Percentiles rank a stretch among this genome's conserved stretches.
phyloP scores from a whole-genome alignment of 1,139 yeast species.

The Yamadazyma jaroonii region DNA sequence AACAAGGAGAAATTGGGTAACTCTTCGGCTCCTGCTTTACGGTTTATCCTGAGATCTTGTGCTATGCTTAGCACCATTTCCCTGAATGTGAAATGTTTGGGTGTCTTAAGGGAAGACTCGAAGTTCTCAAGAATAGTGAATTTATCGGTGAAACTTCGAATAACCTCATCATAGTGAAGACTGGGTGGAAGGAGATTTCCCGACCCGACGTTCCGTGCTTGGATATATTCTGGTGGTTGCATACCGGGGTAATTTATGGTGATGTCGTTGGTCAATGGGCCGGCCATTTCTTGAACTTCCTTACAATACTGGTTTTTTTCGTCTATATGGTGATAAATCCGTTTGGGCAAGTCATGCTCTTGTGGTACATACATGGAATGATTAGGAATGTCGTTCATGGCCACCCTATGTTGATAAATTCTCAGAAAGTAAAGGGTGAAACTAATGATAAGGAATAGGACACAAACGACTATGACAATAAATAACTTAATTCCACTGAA shows the following conservation, averaged over 20 bases:
- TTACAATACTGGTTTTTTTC: constrained; percentile 45
- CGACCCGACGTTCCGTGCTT: constrained; percentile 24
- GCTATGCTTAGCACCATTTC: constrained; percentile 32
- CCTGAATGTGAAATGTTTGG: constrained; percentile 46
- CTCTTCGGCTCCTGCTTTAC: constrained; percentile 5
- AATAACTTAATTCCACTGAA: constrained; percentile 66
- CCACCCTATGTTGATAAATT: constrained; percentile 54
- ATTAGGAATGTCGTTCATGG: constrained; percentile 74
- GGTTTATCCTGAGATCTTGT: constrained; percentile 13
- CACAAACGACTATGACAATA: constrained; percentile 73
- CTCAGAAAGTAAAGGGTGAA: constrained; percentile 50
- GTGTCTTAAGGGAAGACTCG: constrained; percentile 35
- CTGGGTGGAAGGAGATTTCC: constrained; percentile 51
- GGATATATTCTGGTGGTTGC: constrained; percentile 44
- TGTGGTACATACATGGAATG: constrained; percentile 64
- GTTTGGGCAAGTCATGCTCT: constrained; percentile 58
- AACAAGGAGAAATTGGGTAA: constrained; percentile 28
- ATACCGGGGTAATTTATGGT: constrained; percentile 64
- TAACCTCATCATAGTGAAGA: constrained; percentile 62
- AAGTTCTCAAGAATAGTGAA: constrained; percentile 41
- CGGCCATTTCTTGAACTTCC: constrained; percentile 46
- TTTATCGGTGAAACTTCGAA: constrained; percentile 54
- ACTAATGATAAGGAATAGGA: constrained; percentile 51
- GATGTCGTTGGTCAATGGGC: constrained; percentile 42
- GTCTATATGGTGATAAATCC: constrained; percentile 35